phyloP scores from a whole-genome alignment of 257 asterid species.

The Rehmannia glutinosa region DNA sequence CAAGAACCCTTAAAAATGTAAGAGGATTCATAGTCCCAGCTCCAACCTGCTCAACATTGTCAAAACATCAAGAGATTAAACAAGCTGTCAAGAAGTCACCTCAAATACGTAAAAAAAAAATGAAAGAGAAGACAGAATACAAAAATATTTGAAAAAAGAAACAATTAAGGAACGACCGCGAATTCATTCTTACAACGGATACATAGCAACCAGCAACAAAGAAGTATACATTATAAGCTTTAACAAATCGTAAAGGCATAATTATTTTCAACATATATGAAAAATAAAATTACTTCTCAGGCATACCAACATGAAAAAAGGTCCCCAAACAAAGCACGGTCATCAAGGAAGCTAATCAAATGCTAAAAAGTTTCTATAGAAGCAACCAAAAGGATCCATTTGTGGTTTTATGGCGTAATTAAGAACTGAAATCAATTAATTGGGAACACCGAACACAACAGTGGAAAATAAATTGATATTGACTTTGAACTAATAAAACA shows the following conservation, averaged over 20 bases:
- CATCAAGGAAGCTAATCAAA: background rate
- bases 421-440: background rate
- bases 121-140: background rate
- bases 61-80: slow-evolving; percentile 25
- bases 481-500: background rate
- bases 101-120: background rate
- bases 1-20: slow-evolving; percentile 89
- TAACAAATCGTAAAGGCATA: background rate
- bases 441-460: background rate
- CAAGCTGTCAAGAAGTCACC: background rate
- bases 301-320: background rate
- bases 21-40: slow-evolving; percentile 99
- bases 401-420: background rate
- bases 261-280: background rate
- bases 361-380: background rate
- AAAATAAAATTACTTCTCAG: background rate
- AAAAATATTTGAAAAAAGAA: background rate
- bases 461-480: background rate
- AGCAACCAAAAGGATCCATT: background rate
- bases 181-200: slow-evolving; percentile 3
- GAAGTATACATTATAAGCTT: background rate
- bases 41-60: slow-evolving; percentile 71
- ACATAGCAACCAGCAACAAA: background rate
- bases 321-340: background rate
- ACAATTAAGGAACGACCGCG: background rate